A percentile compares a stretch with the other conserved stretches of the same genome.
These are phyloP conservation scores for Eremothecium gossypii DNA, from an alignment of 1,139 yeast genomes.

Conservation along the genomic window DNA sequence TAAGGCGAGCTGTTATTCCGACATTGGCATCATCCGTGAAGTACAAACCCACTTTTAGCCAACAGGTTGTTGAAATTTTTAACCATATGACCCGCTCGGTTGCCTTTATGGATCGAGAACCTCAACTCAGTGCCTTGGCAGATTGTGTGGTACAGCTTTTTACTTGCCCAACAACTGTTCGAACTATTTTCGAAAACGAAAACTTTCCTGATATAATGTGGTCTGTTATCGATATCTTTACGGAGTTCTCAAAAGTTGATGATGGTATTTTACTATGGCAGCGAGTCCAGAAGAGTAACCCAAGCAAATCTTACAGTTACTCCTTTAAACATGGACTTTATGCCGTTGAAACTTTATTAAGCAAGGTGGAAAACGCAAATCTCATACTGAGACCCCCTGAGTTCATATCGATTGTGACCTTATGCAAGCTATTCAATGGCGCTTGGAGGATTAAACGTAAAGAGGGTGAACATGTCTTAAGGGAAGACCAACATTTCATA, in stretches of 20 bases:
- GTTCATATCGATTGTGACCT: constrained; percentile 34
- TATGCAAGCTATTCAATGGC: constrained; percentile 48
- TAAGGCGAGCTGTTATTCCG: constrained; percentile 44
- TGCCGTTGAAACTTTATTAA: constrained; percentile 39
- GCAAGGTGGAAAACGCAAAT: constrained; percentile 29
- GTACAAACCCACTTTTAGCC: constrained; percentile 40
- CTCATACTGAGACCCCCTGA: constrained; percentile 29
- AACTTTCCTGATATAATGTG: constrained; percentile 38
- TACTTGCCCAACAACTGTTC: constrained; percentile 53
- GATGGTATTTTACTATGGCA: constrained; percentile 44
- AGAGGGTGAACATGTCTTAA: constrained; percentile 59
- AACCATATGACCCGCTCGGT: constrained; percentile 43
- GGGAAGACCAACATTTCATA: constrained; percentile 43
- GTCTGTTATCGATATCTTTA: constrained; percentile 41
- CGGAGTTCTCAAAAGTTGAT: constrained; percentile 33
- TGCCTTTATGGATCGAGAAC: constrained; percentile 55
- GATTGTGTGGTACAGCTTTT: constrained; percentile 55
- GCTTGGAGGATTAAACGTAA: constrained; percentile 48
- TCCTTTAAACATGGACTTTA: constrained; percentile 54
- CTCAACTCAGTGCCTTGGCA: constrained; percentile 43
- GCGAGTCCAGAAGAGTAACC: constrained; percentile 48
- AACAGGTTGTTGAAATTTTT: constrained; percentile 46
- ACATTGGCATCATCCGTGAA: constrained; percentile 42
- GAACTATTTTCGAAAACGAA: constrained; percentile 33
- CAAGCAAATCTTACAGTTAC: constrained; percentile 66